Evolutionary conservation across 441 rosid genomes (phyloP).

Genomic region (Pelargonium fulgidum): DNA sequence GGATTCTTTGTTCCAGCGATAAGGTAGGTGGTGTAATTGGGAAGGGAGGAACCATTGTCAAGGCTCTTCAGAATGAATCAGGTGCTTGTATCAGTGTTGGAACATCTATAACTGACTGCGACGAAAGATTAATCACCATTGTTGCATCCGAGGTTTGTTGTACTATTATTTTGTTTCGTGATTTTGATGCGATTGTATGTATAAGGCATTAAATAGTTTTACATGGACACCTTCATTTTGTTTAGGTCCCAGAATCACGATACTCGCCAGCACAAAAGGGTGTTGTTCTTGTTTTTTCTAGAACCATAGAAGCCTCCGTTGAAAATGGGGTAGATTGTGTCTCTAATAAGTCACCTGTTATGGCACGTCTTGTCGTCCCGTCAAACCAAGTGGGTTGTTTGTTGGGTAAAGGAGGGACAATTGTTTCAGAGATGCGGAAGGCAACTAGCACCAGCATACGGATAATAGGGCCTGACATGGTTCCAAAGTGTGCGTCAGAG

Average conservation of each 20-base stretch:
- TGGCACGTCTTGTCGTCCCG: conserved; percentile 73
- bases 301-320: conserved; percentile 49
- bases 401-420: conserved; percentile 82
- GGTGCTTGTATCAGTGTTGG: conserved; percentile 76
- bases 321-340: conserved; percentile 50
- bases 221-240: conserved; percentile 25
- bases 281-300: conserved; percentile 58
- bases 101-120: conserved; percentile 48
- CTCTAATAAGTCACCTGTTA: conserved; percentile 35
- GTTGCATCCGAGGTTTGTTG: conserved; percentile 69
- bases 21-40: conserved; percentile 84
- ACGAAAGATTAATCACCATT: conserved; percentile 70
- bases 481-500: conserved; percentile 59
- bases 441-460: conserved; percentile 53
- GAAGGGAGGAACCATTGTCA: conserved; percentile 66
- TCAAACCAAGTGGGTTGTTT: conserved; percentile 80
- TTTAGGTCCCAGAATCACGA: conserved; percentile 57
- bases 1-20: conserved; percentile 64
- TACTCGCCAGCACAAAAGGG: conserved; percentile 80
- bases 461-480: conserved; percentile 49
- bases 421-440: conserved; percentile 76
- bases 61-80: conserved; percentile 64
- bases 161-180: conserved; percentile 14
- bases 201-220: conserved; percentile 18
- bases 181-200: conserved; percentile 13